These are phyloP conservation scores for Beauveria sp. DNA, from an alignment of 2,329 filamentous ascomycete species.

Conservation along the genomic window DNA sequence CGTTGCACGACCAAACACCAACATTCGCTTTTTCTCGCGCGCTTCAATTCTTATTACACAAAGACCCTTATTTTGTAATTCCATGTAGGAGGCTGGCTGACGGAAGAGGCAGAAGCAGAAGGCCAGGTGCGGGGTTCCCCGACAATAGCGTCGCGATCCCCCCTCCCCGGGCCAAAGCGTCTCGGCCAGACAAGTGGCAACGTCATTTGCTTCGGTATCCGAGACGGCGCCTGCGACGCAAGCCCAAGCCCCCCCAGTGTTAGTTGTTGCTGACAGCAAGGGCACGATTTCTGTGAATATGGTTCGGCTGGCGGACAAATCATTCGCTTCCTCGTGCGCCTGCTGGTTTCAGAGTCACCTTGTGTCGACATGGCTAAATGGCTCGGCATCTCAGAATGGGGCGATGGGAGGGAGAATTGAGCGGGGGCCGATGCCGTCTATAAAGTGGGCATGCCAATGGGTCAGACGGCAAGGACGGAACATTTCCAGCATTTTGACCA, in stretches of 20 bases:
- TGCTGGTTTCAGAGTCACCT: not conserved
- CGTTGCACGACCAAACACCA: not conserved
- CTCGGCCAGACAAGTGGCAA: not conserved
- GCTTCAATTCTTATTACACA: not conserved
- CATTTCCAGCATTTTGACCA: not conserved
- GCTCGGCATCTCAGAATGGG: not conserved
- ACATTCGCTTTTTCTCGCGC: not conserved
- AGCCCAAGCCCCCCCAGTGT: not conserved
- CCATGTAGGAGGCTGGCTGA: not conserved
- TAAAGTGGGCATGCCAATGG: not conserved
- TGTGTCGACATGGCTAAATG: not conserved
- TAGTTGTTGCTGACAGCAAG: not conserved
- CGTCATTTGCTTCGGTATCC: constrained; percentile 2
- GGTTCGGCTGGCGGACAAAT: no score
- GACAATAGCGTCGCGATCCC: constrained; percentile 7
- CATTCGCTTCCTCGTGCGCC: no score
- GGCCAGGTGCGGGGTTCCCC: not conserved
- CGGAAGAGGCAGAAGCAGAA: not conserved
- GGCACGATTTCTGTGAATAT: no score
- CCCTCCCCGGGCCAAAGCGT: not conserved
- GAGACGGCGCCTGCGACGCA: not conserved
- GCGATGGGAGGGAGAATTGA: not conserved
- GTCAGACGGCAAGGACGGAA: not conserved
- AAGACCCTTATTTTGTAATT: no score
- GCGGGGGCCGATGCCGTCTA: not conserved